Evolutionary conservation across 2,329 filamentous ascomycete species (phyloP).

Genomic region (Aspergillus alliaceus): DNA sequence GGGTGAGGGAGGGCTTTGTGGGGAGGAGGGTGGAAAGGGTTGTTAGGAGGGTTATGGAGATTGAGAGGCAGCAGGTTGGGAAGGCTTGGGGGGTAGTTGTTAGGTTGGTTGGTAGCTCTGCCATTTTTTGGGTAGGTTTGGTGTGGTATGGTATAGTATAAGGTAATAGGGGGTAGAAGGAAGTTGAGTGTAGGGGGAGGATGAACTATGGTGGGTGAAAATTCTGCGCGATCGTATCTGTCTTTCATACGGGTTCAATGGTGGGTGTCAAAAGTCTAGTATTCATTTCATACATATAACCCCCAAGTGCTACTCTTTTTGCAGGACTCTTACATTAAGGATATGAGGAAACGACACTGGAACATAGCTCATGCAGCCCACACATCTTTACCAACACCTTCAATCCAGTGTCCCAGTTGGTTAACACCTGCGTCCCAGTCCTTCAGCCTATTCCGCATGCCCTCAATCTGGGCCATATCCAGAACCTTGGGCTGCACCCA

Average conservation of each 20-base stretch:
- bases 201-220: neutral
- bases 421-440: conserved; percentile 98
- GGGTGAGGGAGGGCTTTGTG: conserved; percentile 25
- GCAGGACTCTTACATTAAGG: neutral
- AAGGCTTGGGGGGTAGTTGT: conserved; percentile 20
- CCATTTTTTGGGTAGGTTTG: neutral
- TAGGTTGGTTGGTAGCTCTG: too few species aligned
- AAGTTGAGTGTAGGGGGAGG: too few species aligned
- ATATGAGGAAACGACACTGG: neutral
- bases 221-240: neutral
- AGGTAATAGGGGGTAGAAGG: too few species aligned
- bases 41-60: conserved; percentile 25
- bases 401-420: conserved; percentile 94
- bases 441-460: conserved; percentile 81
- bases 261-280: conserved; percentile 1
- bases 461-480: conserved; percentile 91
- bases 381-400: conserved; percentile 88
- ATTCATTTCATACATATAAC: neutral
- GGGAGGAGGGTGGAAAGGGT: conserved; percentile 24
- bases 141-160: too few species aligned
- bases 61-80: conserved; percentile 28
- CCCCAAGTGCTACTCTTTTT: conserved; percentile 3
- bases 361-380: conserved; percentile 70
- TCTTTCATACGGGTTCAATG: neutral
- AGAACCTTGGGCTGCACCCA: conserved; percentile 99